Base-by-base conservation (phyloP, 2,329 filamentous ascomycete genomes). In the Colletotrichum orbiculare region DNA sequence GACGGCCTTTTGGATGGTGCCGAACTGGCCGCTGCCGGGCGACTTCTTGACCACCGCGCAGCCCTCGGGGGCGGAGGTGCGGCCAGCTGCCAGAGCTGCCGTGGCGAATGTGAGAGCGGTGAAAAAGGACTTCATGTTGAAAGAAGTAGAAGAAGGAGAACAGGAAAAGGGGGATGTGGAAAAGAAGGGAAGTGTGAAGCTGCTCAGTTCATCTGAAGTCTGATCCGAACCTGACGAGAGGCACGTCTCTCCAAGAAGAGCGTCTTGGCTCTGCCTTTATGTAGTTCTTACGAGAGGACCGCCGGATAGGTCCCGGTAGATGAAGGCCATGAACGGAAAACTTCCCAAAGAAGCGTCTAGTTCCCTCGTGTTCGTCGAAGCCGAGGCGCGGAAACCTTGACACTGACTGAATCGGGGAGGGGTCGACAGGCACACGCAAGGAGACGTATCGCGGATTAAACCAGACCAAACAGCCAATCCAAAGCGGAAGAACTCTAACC, bases 1-100 rank as follows among this genome's bases (percentile, higher is more conserved):
- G 61, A 91, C 82, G 8, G 89, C 88, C 15, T 81, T 75, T 71
- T 88, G 85, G 46, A 71, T 70, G 1, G 62, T 73, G 4, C 68
- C 69, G 47, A 71, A 75, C 17, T 69, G 72, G 4, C 67, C 68
- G 49, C 50, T 60, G 38, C 17, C 41, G 12, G 67, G 67, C 12
- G 65, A 60, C 64, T 76, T 71, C 48, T 72, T 72, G 39, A 78
- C 76, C 10, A 73, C 70, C 25, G 74, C 65, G 47, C 74, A 75
- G 15, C 75, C 76, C 2, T 68, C 57, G 0, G 75, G 75, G 3
- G 76, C 68, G 6, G 67, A 58, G 1, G 75, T 77, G 47, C 75
- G 72, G 15, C 69, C 63, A 37, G 71, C 71, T 37, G 67, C 68
- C 55, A 71, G 53, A 35, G 60, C 68, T 41, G 50, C 54, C 25